These are phyloP conservation scores for Acacia confusa DNA, from an alignment of 306 rosid genomes.

Conservation along the genomic window DNA sequence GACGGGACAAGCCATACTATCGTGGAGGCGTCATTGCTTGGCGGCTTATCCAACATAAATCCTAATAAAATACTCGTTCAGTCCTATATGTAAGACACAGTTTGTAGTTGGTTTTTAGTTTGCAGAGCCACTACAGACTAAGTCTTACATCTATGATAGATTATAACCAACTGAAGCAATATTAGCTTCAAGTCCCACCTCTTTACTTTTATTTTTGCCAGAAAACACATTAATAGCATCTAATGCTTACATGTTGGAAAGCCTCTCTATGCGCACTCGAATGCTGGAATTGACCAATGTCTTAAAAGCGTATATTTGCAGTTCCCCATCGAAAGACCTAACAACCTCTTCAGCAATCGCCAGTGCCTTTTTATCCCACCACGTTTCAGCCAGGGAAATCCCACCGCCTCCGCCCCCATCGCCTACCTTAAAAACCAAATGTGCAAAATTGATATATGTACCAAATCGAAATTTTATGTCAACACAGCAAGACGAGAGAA, in stretches of 20 bases:
- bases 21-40: background rate
- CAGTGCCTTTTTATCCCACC: slow-evolving; percentile 92
- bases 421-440: slow-evolving; percentile 60
- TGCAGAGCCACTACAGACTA: no score
- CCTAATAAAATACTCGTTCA: background rate
- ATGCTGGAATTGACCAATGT: slow-evolving; percentile 63
- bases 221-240: slow-evolving; percentile 2
- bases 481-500: background rate
- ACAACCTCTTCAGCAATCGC: slow-evolving; percentile 77
- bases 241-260: slow-evolving; percentile 65
- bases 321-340: slow-evolving; percentile 64
- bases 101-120: no score
- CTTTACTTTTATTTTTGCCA: background rate
- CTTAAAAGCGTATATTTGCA: slow-evolving; percentile 79
- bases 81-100: no score
- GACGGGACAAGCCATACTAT: background rate
- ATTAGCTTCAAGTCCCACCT: background rate
- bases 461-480: background rate
- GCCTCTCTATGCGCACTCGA: slow-evolving; percentile 84
- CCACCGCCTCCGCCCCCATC: slow-evolving; percentile 95
- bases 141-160: no score
- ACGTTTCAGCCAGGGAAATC: slow-evolving; percentile 75
- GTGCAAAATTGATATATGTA: background rate
- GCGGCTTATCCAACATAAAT: background rate
- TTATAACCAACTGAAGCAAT: background rate